These are phyloP conservation scores for Bolboschoenus planiculmis DNA, from an alignment of 176 grass and related monocot species.

Conservation along the genomic window DNA sequence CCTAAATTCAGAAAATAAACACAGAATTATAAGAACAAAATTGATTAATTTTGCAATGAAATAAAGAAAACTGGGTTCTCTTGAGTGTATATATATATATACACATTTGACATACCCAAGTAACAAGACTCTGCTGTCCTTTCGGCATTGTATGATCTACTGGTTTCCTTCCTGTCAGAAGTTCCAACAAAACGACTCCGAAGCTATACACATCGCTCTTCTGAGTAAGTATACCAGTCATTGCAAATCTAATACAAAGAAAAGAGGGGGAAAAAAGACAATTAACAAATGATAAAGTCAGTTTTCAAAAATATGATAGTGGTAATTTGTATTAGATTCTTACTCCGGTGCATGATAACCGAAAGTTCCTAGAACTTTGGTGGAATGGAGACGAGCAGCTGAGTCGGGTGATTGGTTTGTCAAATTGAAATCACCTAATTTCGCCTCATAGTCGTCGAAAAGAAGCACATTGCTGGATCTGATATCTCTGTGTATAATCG, in stretches of 20 bases:
- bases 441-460: slow-evolving; percentile 58
- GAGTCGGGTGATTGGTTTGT: slow-evolving; percentile 90
- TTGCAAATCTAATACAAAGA: slow-evolving; percentile 54
- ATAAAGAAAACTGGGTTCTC: not conserved
- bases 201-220: slow-evolving; percentile 98
- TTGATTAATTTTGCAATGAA: not conserved
- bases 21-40: not conserved
- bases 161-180: slow-evolving; percentile 86
- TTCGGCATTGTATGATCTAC: slow-evolving; percentile 98
- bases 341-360: slow-evolving; percentile 95
- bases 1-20: slow-evolving; percentile 32
- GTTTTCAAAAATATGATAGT: not conserved
- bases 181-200: slow-evolving; percentile 74
- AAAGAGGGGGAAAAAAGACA: not conserved
- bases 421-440: slow-evolving; percentile 92
- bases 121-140: slow-evolving; percentile 91
- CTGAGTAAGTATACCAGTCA: slow-evolving; percentile 75
- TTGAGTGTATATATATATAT: too few species aligned
- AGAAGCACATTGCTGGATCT: slow-evolving; percentile 94
- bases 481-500: slow-evolving; percentile 77
- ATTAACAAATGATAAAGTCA: not conserved
- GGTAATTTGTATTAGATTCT: not conserved
- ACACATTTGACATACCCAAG: slow-evolving; percentile 57
- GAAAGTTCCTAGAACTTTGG: slow-evolving; percentile 92
- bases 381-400: slow-evolving; percentile 79